A percentile compares a stretch with the other conserved stretches of the same genome.
phyloP scores from a whole-genome alignment of 2,329 filamentous ascomycete species.

The Thelonectria rubi region DNA sequence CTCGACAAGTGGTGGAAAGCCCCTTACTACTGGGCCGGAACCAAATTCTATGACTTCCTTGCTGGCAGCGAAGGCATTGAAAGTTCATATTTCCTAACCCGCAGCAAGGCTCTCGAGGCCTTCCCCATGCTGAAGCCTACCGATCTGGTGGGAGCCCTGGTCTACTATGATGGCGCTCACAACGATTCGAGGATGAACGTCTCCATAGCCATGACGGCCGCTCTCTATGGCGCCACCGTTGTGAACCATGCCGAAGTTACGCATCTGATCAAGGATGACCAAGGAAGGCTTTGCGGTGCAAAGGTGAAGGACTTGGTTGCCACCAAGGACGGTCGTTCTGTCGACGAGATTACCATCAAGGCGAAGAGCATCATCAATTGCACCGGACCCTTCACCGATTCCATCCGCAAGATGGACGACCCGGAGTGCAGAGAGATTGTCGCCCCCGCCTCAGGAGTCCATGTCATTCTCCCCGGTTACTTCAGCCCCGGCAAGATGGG shows the following conservation, averaged over 20 bases:
- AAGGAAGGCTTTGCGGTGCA: constrained; percentile 78
- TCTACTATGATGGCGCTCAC: constrained; percentile 92
- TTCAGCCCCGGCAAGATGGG: constrained; percentile 88
- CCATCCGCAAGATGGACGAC: constrained; percentile 87
- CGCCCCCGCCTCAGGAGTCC: constrained; percentile 84
- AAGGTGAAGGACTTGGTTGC: constrained; percentile 75
- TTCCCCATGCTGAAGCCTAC: constrained; percentile 90
- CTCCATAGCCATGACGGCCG: constrained; percentile 85
- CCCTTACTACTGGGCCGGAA: constrained; percentile 80
- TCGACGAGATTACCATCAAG: constrained; percentile 73
- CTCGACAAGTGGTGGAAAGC: constrained; percentile 81
- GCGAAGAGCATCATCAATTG: constrained; percentile 89
- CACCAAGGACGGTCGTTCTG: constrained; percentile 66
- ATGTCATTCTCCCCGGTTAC: constrained; percentile 87
- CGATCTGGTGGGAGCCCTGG: constrained; percentile 80
- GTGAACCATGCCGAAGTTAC: constrained; percentile 87
- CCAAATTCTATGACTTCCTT: constrained; percentile 85
- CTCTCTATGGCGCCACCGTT: constrained; percentile 84
- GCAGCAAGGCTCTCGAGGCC: constrained; percentile 84
- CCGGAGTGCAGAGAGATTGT: constrained; percentile 78
- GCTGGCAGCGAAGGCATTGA: constrained; percentile 89
- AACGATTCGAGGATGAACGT: constrained; percentile 95
- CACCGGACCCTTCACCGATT: constrained; percentile 87
- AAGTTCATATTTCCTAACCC: constrained; percentile 86
- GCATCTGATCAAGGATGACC: constrained; percentile 75